Conservation (phyloP, 495 filamentous ascomycete species). For the Elaphomyces granulatus region DNA sequence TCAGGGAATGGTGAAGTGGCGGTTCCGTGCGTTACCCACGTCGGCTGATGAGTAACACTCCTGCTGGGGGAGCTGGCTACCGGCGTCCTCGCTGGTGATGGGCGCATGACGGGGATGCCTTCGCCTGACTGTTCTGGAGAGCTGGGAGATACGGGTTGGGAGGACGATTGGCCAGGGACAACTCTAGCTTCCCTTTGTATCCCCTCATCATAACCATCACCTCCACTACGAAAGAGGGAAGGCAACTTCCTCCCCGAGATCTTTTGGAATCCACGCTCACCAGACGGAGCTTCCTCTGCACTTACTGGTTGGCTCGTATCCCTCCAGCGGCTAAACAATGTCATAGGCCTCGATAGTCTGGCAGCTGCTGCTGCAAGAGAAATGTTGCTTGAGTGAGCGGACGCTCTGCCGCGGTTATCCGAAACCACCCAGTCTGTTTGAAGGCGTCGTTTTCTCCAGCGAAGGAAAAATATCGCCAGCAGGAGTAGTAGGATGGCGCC, state of each 20-base stretch:
- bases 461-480: conserved; percentile 38
- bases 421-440: conserved; percentile 16
- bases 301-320: conserved; percentile 32
- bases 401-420: conserved; percentile 6
- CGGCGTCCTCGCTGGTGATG: conserved; percentile 37
- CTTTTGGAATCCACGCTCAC: conserved; percentile 43
- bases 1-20: conserved; percentile 22
- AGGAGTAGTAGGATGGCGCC: conserved; percentile 45
- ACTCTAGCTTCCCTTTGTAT: conserved; percentile 16
- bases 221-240: conserved; percentile 52
- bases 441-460: conserved; percentile 30
- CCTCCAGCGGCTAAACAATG: conserved; percentile 26
- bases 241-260: conserved; percentile 61
- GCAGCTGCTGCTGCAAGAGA: conserved; percentile 4
- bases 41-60: conserved; percentile 7
- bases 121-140: neutral
- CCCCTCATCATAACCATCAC: conserved; percentile 52
- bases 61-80: conserved; percentile 27
- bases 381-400: neutral
- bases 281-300: conserved; percentile 18
- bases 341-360: conserved; percentile 14
- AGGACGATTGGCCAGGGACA: conserved; percentile 13
- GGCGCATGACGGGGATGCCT: conserved; percentile 25
- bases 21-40: conserved; percentile 4
- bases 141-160: conserved; percentile 6